These are phyloP conservation scores for Pinus albicaulis DNA, from an alignment of 75 land plant genomes.

Conservation along the genomic window DNA sequence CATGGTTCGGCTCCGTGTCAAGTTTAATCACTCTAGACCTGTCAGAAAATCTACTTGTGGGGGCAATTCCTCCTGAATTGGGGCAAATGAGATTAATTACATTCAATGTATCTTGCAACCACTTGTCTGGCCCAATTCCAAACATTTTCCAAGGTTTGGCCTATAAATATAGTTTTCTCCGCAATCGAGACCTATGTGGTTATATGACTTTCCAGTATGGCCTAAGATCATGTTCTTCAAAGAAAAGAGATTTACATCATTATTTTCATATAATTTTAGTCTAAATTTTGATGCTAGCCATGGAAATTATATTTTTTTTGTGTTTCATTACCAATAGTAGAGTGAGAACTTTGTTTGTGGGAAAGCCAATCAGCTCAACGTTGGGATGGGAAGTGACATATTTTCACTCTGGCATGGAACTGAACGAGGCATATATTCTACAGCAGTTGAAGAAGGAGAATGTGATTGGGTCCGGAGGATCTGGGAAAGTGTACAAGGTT, in stretches of 20 bases:
- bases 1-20: slow-evolving; percentile 8
- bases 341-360: neutral
- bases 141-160: neutral
- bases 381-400: slow-evolving; percentile 72
- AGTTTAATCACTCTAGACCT: slow-evolving; percentile 50
- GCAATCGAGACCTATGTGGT: neutral
- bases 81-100: neutral
- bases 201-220: neutral
- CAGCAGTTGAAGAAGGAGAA: slow-evolving; percentile 43
- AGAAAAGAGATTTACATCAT: neutral
- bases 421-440: slow-evolving; percentile 42
- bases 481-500: slow-evolving; percentile 70
- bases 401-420: slow-evolving; percentile 55
- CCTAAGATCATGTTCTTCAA: neutral
- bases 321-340: neutral
- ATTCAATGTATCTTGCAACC: neutral
- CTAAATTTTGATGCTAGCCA: neutral
- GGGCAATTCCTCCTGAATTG: slow-evolving; percentile 38
- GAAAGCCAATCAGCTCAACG: neutral
- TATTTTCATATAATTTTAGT: neutral
- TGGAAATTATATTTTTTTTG: neutral
- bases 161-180: neutral
- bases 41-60: slow-evolving; percentile 59
- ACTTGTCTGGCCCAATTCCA: neutral
- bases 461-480: slow-evolving; percentile 70